phyloP scores from a whole-genome alignment of 2,329 filamentous ascomycete species.

The Colletotrichum truncatum region DNA sequence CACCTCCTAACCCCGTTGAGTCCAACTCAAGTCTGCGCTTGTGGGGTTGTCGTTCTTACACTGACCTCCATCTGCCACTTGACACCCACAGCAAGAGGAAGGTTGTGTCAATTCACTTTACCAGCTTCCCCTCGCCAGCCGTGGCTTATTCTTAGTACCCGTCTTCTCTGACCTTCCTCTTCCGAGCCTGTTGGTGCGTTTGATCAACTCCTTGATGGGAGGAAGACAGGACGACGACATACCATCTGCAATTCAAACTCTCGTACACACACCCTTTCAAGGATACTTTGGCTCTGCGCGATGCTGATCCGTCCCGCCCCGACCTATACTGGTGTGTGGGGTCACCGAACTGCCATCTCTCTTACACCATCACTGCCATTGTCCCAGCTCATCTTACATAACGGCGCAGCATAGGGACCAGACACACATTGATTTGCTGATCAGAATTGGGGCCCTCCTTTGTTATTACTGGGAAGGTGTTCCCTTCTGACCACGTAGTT shows the following conservation, averaged over 20 bases:
- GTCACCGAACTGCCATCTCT: constrained; percentile 6
- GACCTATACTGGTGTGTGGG: constrained; percentile 11
- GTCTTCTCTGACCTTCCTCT: constrained; percentile 7
- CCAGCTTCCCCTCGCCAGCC: constrained; percentile 22
- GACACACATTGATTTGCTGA: too few species aligned
- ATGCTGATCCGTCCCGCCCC: constrained; percentile 20
- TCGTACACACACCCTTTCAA: constrained; percentile 1
- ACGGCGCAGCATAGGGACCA: background rate
- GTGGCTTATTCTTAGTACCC: constrained; percentile 30
- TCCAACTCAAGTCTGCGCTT: background rate
- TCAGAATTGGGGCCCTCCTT: background rate
- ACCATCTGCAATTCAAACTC: constrained; percentile 1
- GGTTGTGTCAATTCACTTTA: background rate
- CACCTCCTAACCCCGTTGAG: background rate
- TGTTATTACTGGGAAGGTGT: background rate
- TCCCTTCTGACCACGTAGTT: background rate
- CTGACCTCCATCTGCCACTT: constrained; percentile 20
- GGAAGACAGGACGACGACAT: constrained; percentile 28
- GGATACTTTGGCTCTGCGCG: background rate
- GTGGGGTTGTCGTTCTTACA: constrained; percentile 15
- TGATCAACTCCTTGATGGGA: constrained; percentile 25
- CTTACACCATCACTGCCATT: background rate
- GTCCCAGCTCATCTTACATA: background rate
- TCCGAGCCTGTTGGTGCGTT: constrained; percentile 18
- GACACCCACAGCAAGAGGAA: constrained; percentile 24